phyloP scores from a whole-genome alignment of 2,329 filamentous ascomycete species.

The Aspergillus clavatus region DNA sequence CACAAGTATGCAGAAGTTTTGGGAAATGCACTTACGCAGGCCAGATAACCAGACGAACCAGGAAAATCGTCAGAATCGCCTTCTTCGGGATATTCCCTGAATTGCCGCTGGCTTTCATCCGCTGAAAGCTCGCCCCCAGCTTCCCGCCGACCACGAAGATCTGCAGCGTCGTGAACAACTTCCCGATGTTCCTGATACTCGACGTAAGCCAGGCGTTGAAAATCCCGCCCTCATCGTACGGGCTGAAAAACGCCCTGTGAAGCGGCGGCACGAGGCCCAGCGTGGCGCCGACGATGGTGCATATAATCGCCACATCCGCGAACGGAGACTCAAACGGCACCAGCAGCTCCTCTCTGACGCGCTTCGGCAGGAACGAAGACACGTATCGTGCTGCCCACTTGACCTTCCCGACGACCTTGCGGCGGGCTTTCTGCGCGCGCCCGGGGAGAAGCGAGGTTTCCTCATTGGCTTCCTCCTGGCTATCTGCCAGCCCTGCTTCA shows the following conservation, averaged over 20 bases:
- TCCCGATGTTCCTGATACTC: constrained; percentile 57
- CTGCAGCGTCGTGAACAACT: constrained; percentile 60
- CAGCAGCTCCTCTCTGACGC: constrained; percentile 28
- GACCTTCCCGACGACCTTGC: constrained; percentile 14
- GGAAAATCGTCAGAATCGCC: constrained; percentile 50
- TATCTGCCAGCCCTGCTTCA: constrained; percentile 17
- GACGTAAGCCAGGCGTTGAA: constrained; percentile 63
- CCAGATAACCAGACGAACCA: constrained; percentile 59
- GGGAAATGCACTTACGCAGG: constrained; percentile 44
- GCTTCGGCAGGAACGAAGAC: constrained; percentile 30
- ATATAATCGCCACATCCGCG: constrained; percentile 58
- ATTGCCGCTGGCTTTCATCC: constrained; percentile 36
- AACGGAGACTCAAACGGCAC: constrained; percentile 47
- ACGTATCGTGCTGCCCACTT: constrained; percentile 24
- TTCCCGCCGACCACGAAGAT: constrained; percentile 65
- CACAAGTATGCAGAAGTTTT: no score
- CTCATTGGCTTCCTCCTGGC: constrained; percentile 38
- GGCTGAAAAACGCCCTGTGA: constrained; percentile 58
- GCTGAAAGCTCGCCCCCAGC: constrained; percentile 51
- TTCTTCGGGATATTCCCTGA: constrained; percentile 35
- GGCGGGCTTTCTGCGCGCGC: constrained; percentile 15
- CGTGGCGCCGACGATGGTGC: constrained; percentile 54
- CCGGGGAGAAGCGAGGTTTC: constrained; percentile 50
- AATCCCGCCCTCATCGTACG: constrained; percentile 55
- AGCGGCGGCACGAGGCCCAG: constrained; percentile 58